Conservation (phyloP, 192 early-diverging fungal species). For the Dimargaris verticillata region DNA sequence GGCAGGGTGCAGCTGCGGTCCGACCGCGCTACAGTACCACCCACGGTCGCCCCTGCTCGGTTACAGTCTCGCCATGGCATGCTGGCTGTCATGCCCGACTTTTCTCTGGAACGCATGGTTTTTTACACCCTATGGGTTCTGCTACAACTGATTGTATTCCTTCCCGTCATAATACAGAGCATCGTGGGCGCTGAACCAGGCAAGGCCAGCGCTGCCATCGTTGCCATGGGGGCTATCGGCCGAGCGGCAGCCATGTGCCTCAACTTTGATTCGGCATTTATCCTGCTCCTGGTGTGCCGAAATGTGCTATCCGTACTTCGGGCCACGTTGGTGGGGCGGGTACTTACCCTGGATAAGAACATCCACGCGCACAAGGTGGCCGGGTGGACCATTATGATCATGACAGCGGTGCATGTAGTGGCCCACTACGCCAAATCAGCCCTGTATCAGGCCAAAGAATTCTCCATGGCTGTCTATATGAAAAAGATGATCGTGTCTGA, state of each 20-base stretch:
- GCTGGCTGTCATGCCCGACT: neutral
- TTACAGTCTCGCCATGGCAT: neutral
- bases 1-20: too few relatives aligned
- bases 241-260: conserved; percentile 1
- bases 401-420: conserved; percentile 39
- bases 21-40: too few relatives aligned
- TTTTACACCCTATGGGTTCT: conserved; percentile 6
- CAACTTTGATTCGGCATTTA: conserved; percentile 39
- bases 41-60: too few relatives aligned
- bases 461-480: conserved; percentile 14
- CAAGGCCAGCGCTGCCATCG: neutral
- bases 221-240: neutral
- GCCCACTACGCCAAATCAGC: conserved; percentile 43
- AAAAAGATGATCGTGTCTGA: conserved; percentile 22
- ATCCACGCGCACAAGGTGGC: conserved; percentile 59
- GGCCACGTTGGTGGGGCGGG: conserved; percentile 34
- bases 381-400: conserved; percentile 48
- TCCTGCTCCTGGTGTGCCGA: conserved; percentile 71
- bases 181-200: neutral
- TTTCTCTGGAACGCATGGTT: neutral
- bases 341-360: conserved; percentile 54
- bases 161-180: neutral
- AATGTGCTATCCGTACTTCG: conserved; percentile 41
- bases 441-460: conserved; percentile 12
- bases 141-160: neutral